A percentile compares a stretch with the other conserved stretches of the same genome.
These are phyloP conservation scores for Durotheca rogersii DNA, from an alignment of 495 filamentous ascomycete species.

Conservation along the genomic window DNA sequence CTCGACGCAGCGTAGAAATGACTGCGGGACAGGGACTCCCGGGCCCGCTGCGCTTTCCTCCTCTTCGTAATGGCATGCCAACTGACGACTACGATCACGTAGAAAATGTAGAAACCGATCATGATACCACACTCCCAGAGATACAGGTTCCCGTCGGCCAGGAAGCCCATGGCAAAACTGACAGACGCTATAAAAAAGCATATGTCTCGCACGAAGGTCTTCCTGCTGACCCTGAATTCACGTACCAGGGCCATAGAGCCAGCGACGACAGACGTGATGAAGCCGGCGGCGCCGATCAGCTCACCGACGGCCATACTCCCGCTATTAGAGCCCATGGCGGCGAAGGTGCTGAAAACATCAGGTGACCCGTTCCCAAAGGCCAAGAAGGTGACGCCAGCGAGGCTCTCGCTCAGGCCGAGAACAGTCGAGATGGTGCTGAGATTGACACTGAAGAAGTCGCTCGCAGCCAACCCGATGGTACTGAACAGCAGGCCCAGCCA, in stretches of 20 bases:
- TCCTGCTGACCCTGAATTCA: constrained; percentile 85
- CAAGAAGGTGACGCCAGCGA: constrained; percentile 94
- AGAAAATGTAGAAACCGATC: constrained; percentile 90
- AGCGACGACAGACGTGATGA: constrained; percentile 95
- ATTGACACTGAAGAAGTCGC: constrained; percentile 97
- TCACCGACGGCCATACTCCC: constrained; percentile 95
- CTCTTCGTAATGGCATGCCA: constrained; percentile 87
- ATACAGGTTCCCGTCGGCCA: constrained; percentile 80
- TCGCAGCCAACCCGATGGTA: constrained; percentile 97
- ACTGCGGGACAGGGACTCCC: constrained; percentile 68
- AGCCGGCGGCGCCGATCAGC: constrained; percentile 90
- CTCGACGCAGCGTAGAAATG: constrained; percentile 65
- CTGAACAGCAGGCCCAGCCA: constrained; percentile 94
- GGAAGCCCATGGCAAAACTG: constrained; percentile 80
- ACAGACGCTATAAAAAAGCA: constrained; percentile 90
- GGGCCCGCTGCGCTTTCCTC: constrained; percentile 57
- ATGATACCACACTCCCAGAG: constrained; percentile 88
- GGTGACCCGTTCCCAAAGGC: constrained; percentile 99
- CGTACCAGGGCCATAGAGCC: constrained; percentile 97
- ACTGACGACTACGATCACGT: constrained; percentile 81
- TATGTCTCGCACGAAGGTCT: constrained; percentile 89
- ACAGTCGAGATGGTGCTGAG: constrained; percentile 86
- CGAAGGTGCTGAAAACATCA: constrained; percentile 97
- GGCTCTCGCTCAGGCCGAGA: constrained; percentile 89
- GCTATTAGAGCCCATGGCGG: constrained; percentile 94